Evolutionary conservation across 352 stramenopile species (phyloP).

Genomic region (Globisporangium uncinulatum): DNA sequence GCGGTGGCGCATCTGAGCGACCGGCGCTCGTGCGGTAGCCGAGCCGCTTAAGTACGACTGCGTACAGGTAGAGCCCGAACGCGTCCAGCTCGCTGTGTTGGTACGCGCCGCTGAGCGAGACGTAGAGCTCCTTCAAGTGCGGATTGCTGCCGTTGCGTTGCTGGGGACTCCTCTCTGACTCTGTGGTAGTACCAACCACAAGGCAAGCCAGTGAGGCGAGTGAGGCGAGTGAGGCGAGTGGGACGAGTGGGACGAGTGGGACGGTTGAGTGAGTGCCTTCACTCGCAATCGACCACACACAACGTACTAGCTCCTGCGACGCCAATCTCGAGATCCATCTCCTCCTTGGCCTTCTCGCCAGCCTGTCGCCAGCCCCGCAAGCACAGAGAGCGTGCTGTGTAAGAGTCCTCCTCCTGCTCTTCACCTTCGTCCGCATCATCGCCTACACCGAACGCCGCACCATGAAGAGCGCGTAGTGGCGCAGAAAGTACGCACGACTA

Average conservation of each 20-base stretch:
- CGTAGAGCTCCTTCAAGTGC: conserved; percentile 66
- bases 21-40: conserved; percentile 58
- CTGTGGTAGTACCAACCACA: conserved; percentile 12
- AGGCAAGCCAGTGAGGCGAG: not conserved
- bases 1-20: conserved; percentile 1
- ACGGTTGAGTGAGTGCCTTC: too few species aligned
- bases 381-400: not conserved
- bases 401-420: too few species aligned
- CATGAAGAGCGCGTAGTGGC: conserved; percentile 71
- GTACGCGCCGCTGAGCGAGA: conserved; percentile 44
- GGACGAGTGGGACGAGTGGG: too few species aligned
- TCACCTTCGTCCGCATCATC: too few species aligned
- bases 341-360: conserved; percentile 77
- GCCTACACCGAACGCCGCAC: conserved; percentile 11
- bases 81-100: conserved; percentile 50
- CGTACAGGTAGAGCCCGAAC: conserved; percentile 80
- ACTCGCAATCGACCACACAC: conserved; percentile 6
- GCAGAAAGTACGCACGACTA: conserved; percentile 56
- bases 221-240: too few species aligned
- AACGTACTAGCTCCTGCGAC: conserved; percentile 37
- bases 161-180: conserved; percentile 22
- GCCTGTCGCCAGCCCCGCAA: conserved; percentile 21
- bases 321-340: conserved; percentile 71
- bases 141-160: conserved; percentile 53
- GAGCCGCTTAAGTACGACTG: conserved; percentile 60